A percentile compares a stretch with the other conserved stretches of the same genome.
Conservation (phyloP, 2,329 filamentous ascomycete genomes). For the Nannizziopsis barbatae region DNA sequence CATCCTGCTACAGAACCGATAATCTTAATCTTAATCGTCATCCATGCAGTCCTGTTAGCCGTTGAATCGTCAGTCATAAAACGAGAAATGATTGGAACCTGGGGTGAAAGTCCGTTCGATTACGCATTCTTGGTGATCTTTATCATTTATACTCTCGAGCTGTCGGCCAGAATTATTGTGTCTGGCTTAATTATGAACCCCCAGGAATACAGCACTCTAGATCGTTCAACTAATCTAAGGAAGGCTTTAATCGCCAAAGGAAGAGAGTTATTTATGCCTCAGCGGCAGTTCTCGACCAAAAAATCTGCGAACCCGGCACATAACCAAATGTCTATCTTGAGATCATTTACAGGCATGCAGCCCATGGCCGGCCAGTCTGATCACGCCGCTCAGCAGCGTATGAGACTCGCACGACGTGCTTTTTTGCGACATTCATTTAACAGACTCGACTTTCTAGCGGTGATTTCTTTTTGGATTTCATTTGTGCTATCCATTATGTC, state of each 20-base stretch:
- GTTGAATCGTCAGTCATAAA: conserved; percentile 68
- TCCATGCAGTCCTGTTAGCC: conserved; percentile 79
- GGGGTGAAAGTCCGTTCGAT: conserved; percentile 58
- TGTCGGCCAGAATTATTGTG: conserved; percentile 73
- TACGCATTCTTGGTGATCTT: conserved; percentile 76
- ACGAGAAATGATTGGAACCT: conserved; percentile 47
- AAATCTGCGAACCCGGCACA: conserved; percentile 33
- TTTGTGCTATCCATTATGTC: conserved; percentile 62
- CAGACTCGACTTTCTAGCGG: conserved; percentile 83
- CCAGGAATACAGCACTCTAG: conserved; percentile 80
- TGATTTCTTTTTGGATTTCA: conserved; percentile 90
- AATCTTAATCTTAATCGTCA: conserved; percentile 74
- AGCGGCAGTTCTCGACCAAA: conserved; percentile 58
- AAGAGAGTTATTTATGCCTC: conserved; percentile 66
- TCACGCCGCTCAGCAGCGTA: conserved; percentile 64
- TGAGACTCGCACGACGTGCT: conserved; percentile 76
- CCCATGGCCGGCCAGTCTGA: conserved; percentile 47
- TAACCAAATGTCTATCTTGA: conserved; percentile 49
- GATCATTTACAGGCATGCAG: conserved; percentile 64
- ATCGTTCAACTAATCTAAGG: conserved; percentile 62
- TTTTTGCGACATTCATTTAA: conserved; percentile 95
- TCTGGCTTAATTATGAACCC: conserved; percentile 90
- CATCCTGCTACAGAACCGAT: conserved; percentile 77
- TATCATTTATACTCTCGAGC: conserved; percentile 77
- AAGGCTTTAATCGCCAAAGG: conserved; percentile 67